Evolutionary conservation across 2,329 filamentous ascomycete species (phyloP), one percentile per base, ranked within the genome.

Genomic region (Colletotrichum costaricense): DNA sequence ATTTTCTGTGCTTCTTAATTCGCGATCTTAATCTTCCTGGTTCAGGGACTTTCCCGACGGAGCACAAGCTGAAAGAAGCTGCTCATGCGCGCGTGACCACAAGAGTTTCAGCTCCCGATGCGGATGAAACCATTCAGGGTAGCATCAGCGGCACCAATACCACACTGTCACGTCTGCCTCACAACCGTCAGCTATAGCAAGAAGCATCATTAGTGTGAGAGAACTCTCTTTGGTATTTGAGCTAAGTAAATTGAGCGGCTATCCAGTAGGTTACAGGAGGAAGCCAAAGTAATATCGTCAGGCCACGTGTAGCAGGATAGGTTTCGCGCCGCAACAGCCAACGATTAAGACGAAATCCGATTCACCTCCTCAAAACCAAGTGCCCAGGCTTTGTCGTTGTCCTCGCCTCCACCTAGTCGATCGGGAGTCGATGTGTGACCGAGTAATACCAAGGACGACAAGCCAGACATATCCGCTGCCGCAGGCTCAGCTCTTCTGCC

Each of bases 201-300:
- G 59, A 64, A 60, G 19, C 33, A 58, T 5, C 28, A 14, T 38
- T 22, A 8, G 24, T 14, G n/a, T 52, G 22, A 59, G 35, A 62
- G 35, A 66, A 73, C 22, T 60, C 56, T 64, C 28, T 64, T 68
- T 66, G 38, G 35, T 70, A 64, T 57, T 55, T 59, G 52, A 73
- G 62, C 70, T 70, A 73, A 63, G 70, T 74, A 73, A 74, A 70
- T 73, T 70, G 67, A 59, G 49, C 62, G 58, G 56, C 65, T 35
- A 52, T 57, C 60, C 52, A 49, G 49, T 63, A 54, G 57, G 57
- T 22, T 57, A 65, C 72, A 56, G 60, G 38, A 74, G 26, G 57
- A 57, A 63, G 60, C 65, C 70, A 49, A 63, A 65, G 56, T 74
- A 56, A 66, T 73, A 66, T 66, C 46, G 33, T 59, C 33, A 70